These are phyloP conservation scores for Tubosaeta brunneosetosa DNA, from an alignment of 768 basidiomycete species.

Conservation along the genomic window DNA sequence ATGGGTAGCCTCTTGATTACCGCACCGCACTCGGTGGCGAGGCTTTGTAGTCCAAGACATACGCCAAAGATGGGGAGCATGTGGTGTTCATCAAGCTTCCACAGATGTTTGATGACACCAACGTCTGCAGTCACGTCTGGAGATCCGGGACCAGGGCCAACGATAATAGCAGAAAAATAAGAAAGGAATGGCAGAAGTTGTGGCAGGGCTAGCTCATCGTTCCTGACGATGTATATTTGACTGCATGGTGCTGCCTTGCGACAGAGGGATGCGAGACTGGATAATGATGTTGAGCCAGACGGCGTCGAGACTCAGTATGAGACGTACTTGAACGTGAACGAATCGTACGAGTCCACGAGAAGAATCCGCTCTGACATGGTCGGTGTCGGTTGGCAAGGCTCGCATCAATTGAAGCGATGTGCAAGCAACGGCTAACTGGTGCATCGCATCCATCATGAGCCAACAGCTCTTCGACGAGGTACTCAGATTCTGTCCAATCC, in stretches of 20 bases:
- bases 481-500: not conserved
- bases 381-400: slow-evolving; percentile 7
- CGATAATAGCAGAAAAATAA: slow-evolving; percentile 63
- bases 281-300: not conserved
- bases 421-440: not conserved
- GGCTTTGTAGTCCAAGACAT: slow-evolving; percentile 77
- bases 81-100: slow-evolving; percentile 51
- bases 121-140: slow-evolving; percentile 59
- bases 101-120: slow-evolving; percentile 65
- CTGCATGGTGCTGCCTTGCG: slow-evolving; percentile 58
- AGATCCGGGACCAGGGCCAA: slow-evolving; percentile 81
- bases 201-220: slow-evolving; percentile 52
- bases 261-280: slow-evolving; percentile 70
- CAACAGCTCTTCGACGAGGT: slow-evolving; percentile 39
- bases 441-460: slow-evolving; percentile 18
- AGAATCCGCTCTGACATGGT: slow-evolving; percentile 50
- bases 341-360: slow-evolving; percentile 81
- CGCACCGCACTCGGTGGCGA: slow-evolving; percentile 63
- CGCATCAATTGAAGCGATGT: not conserved
- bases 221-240: slow-evolving; percentile 66
- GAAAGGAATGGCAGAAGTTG: slow-evolving; percentile 50
- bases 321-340: slow-evolving; percentile 85
- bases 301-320: not conserved
- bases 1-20: slow-evolving; percentile 50
- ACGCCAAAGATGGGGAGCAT: slow-evolving; percentile 77